Evolutionary conservation across 1,284 basidiomycete species (phyloP), one percentile per base, ranked within the genome.

Genomic region (Tylopilus orsonianus): DNA sequence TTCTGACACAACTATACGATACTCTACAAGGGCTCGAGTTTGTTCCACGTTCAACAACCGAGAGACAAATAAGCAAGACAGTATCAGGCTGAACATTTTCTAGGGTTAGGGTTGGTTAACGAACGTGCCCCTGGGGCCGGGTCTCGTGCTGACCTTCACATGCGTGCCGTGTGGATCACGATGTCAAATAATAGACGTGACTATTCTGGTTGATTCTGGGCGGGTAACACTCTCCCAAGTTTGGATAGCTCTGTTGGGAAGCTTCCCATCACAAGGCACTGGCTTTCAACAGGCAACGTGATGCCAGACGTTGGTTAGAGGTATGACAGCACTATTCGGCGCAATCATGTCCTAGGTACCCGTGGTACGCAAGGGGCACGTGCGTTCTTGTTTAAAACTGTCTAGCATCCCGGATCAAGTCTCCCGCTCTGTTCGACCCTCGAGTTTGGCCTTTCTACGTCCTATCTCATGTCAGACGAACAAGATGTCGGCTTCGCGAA

Each of bases 361-460:
- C 14, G 27, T 18, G 37, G n/a, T n/a, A n/a, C n/a, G n/a, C n/a
- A n/a, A n/a, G n/a, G n/a, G n/a, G 39, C 64, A 65, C 64, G 65
- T 68, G 65, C 33, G 43, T 52, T 35, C 40, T 35, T 30, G 29
- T 65, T 62, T 67, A 67, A 66, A 64, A 46, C 33, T 20, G 4
- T 16, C 12, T 24, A n/a, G 3, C 22, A 20, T 40, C 35, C 19
- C 36, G 18, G 18, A 19, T 50, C 24, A 44, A 22, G 10, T 19
- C 19, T 18, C 12, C 29, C 34, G 8, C 42, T 48, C 10, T 29
- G 49, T 42, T 18, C 41, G 29, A 32, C 23, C 22, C 22, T 27
- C 38, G 34, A 37, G 8, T 35, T 33, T 14, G 12, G 13, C 19
- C 24, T 29, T 44, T 13, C 32, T 22, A 16, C 20, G n/a, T 26